Evolutionary conservation across 2,329 filamentous ascomycete genomes (phyloP), one percentile per base, ranked within the genome.

Genomic region (Colletotrichum simmondsii): DNA sequence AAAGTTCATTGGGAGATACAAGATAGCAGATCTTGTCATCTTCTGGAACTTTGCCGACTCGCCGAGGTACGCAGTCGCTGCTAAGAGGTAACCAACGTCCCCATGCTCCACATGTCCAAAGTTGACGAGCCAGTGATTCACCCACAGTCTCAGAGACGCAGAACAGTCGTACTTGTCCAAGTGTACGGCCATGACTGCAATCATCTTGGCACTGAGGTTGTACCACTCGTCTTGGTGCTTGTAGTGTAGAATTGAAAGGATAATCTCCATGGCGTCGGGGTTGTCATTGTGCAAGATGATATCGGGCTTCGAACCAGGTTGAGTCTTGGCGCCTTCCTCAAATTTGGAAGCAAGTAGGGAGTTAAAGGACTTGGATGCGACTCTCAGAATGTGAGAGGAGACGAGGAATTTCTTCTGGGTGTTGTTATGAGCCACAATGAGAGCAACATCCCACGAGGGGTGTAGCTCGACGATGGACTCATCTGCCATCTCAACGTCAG

Each of bases 221-320:
- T 58, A n/a, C 60, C 60, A 49, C n/a, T 49, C 24, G 14, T n/a
- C 37, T 4, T 12, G 30, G 14, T 22, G 26, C 16, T 46, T 1
- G 12, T 52, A 53, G 28, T 65, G 53, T 16, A 69, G 30, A 16
- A 69, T 35, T 1, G 53, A 65, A 7, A 65, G 53, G 5, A 65
- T 42, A 3, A 69, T 56, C 2, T 65, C 60, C 53, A 69, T 52
- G 30, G 61, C 67, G n/a, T 52, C 67, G 2, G 60, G 53, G 30
- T 10, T 37, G n/a, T 58, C 67, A 5, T 53, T 37, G 8, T 37
- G 6, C 28, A 69, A 52, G 4, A 1, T 2, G 24, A 65, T 65
- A 1, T 58, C 2, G 5, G 67, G 60, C 11, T 42, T n/a, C 22
- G 5, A 24, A 24, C 37, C 66, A 2, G 35, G 2, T 7, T 52